phyloP scores from a whole-genome alignment of 352 stramenopile genomes.

The Phytophthora agathidicida region DNA sequence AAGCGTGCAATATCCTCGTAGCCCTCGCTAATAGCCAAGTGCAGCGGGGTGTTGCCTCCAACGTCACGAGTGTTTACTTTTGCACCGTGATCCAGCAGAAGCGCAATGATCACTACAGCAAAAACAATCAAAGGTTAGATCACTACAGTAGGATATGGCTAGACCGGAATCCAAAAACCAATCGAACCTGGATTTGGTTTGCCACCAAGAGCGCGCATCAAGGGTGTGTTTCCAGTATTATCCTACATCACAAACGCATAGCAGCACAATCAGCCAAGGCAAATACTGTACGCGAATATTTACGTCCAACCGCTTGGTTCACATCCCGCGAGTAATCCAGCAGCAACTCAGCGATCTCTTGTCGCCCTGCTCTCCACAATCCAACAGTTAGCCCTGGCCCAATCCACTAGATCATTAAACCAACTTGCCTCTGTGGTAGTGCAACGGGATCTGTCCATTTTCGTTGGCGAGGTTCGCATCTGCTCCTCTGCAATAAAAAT shows the following conservation, averaged over 20 bases:
- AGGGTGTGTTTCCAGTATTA: constrained; percentile 60
- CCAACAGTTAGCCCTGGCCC: neutral
- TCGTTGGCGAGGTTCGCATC: constrained; percentile 74
- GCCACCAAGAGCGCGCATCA: constrained; percentile 65
- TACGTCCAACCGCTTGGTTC: constrained; percentile 54
- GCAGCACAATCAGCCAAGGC: neutral
- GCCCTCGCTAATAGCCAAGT: constrained; percentile 70
- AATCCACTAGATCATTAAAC: neutral
- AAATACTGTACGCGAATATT: neutral
- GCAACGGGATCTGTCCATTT: constrained; percentile 73
- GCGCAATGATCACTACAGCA: constrained; percentile 60
- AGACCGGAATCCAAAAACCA: no score
- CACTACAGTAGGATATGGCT: no score
- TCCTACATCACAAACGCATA: constrained; percentile 38
- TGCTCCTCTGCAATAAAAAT: constrained; percentile 36
- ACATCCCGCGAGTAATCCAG: constrained; percentile 73
- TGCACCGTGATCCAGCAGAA: constrained; percentile 70
- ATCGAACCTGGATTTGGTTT: constrained; percentile 56
- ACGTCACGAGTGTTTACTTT: constrained; percentile 62
- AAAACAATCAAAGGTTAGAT: neutral
- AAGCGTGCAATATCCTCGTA: constrained; percentile 67
- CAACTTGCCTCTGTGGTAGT: constrained; percentile 70
- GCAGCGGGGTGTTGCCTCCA: constrained; percentile 71
- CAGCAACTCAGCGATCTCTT: constrained; percentile 71
- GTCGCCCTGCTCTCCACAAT: constrained; percentile 37